A percentile compares a stretch with the other conserved stretches of the same genome.
These are phyloP conservation scores for Chlorella sorokiniana DNA, from an alignment of 139 green algal genomes.

Conservation along the genomic window DNA sequence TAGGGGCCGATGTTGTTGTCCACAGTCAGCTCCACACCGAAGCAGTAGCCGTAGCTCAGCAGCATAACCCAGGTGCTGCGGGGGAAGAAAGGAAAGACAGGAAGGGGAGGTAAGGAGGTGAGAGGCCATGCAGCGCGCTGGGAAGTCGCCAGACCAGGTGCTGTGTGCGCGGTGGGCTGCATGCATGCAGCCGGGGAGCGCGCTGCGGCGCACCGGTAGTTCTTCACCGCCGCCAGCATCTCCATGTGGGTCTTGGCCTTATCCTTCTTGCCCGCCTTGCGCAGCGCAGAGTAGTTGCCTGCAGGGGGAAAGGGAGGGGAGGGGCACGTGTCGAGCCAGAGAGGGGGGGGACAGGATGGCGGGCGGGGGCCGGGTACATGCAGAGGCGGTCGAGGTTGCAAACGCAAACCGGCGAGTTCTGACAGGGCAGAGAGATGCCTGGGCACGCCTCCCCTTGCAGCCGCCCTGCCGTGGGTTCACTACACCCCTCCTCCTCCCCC, in stretches of 20 bases:
- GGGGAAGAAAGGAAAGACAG: background rate
- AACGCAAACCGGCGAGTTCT: too few relatives aligned
- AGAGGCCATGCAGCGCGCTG: too few relatives aligned
- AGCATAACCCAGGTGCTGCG: conserved; percentile 58
- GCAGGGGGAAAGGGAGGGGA: background rate
- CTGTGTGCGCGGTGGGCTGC: background rate
- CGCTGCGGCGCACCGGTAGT: conserved; percentile 28
- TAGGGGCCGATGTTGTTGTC: conserved; percentile 80
- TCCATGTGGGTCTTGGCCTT: conserved; percentile 41
- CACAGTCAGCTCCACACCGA: conserved; percentile 79
- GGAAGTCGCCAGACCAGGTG: background rate
- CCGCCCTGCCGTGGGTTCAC: too few relatives aligned
- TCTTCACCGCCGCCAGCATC: conserved; percentile 38
- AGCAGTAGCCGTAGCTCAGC: conserved; percentile 74
- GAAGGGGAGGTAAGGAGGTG: background rate
- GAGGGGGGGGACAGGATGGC: background rate
- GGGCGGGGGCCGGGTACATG: too few relatives aligned
- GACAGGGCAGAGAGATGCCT: too few relatives aligned
- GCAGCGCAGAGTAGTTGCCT: conserved; percentile 81
- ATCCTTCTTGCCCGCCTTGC: conserved; percentile 71
- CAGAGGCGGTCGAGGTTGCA: too few relatives aligned
- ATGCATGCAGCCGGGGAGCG: background rate
- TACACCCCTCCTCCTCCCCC: too few relatives aligned
- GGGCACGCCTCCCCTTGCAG: too few relatives aligned
- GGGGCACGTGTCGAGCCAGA: background rate